Base-by-base conservation (phyloP, 164 flowering plant species). In the Liquidambar formosana region DNA sequence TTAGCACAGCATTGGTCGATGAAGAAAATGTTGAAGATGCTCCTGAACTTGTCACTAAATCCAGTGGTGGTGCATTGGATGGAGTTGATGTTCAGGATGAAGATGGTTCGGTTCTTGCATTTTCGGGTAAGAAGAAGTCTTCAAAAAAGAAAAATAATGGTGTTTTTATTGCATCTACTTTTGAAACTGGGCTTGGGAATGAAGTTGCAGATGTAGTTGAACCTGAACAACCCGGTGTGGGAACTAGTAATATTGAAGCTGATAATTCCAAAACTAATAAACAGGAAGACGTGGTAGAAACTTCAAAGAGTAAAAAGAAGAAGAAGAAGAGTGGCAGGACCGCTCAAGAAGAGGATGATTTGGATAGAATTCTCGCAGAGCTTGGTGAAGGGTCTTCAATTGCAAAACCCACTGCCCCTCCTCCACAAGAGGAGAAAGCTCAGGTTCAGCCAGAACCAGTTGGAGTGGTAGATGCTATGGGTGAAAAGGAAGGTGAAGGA, bases 321-420 rank as follows among this genome's bases (percentile, higher is more conserved):
- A 96, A 96, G 78, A 95, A 89, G 75, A 88, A 87, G 80, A 80
- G 90, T 78, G 97, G 87, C 73, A 86, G 94, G 73, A 89, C 91
- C 47, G 97, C 79, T 54, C 94, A 93, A 68, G 99, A 96, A 75
- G 99, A 93, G 78, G 97, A 96, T 44, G 99, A 96, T 70, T 73
- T 93, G 57, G 98, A 93, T 68, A 90, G 89, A 75, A 76, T 96
- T 77, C 93, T 96, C 45, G 97, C 97, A 14, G 98, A 92, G 82
- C 97, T 96, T 69, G 97, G 94, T 68, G 95, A 76, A 71, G 86
- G 61, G 15, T 81, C 86, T 57, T 14, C 91, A 38, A 16, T 27
- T 4, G 28, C 80, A 5, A 81, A 86, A 65, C 72, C 90, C 8
- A 63, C 78, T 64, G 69, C 76, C 23, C 74, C 81, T 60, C 78